Percentiles rank a stretch among this genome's conserved stretches.
phyloP scores from a whole-genome alignment of 2,329 filamentous ascomycete species.

The Onygenales sp. region DNA sequence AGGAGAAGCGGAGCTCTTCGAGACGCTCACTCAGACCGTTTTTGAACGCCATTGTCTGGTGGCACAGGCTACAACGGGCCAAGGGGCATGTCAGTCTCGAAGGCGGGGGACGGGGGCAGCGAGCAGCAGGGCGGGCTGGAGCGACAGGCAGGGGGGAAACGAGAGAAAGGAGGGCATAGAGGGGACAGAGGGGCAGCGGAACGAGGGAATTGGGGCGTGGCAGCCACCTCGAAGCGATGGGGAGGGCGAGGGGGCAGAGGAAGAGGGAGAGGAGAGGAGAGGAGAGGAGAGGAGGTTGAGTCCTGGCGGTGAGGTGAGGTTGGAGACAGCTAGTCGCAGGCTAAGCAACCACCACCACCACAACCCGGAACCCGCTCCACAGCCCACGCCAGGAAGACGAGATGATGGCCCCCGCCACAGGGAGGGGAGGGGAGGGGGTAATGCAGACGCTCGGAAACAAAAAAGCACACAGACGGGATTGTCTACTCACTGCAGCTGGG shows the following conservation, averaged over 20 bases:
- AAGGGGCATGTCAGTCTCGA: slow-evolving; percentile 16
- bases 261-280: background rate
- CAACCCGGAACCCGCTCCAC: no score
- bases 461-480: no score
- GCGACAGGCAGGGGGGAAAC: background rate
- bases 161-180: background rate
- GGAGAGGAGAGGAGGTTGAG: background rate
- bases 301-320: background rate
- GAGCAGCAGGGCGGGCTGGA: background rate
- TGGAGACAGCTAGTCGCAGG: background rate
- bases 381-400: no score
- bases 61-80: background rate
- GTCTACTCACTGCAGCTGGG: no score
- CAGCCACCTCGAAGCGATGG: background rate
- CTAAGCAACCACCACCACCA: no score
- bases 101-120: background rate
- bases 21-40: slow-evolving; percentile 55
- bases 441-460: no score
- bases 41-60: slow-evolving; percentile 51
- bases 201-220: background rate
- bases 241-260: background rate
- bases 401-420: no score
- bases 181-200: background rate
- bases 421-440: no score
- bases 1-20: slow-evolving; percentile 71